These are phyloP conservation scores for Bondarzewia mesenterica DNA, from an alignment of 1,284 basidiomycete species.

Conservation along the genomic window DNA sequence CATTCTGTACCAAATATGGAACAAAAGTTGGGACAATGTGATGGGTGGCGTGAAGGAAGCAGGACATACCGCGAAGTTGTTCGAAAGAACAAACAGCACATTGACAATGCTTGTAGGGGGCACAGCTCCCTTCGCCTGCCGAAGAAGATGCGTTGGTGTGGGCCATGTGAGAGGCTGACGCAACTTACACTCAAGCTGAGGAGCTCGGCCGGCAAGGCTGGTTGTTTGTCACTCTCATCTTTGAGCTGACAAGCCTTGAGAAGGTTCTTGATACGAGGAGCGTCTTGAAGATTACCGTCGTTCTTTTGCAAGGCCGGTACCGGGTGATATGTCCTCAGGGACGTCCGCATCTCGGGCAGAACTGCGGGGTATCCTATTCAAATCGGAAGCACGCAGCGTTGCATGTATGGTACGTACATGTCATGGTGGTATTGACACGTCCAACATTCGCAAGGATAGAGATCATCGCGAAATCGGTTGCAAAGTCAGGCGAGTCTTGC, in stretches of 20 bases:
- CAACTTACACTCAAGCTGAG: constrained; percentile 48
- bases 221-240: constrained; percentile 60
- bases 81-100: constrained; percentile 68
- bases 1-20: constrained; percentile 28
- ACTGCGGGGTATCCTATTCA: constrained; percentile 39
- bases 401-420: constrained; percentile 46
- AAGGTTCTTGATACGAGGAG: constrained; percentile 71
- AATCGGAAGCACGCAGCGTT: constrained; percentile 1
- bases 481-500: constrained; percentile 52
- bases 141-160: constrained; percentile 21
- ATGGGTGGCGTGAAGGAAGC: constrained; percentile 46
- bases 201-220: constrained; percentile 66
- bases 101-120: constrained; percentile 79
- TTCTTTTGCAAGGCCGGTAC: constrained; percentile 75
- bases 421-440: constrained; percentile 79
- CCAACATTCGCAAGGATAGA: constrained; percentile 76
- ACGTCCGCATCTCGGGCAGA: constrained; percentile 77
- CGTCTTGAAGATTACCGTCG: constrained; percentile 72
- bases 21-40: constrained; percentile 17
- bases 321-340: constrained; percentile 76
- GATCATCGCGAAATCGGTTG: constrained; percentile 71
- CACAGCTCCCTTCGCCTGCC: constrained; percentile 32
- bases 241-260: constrained; percentile 71
- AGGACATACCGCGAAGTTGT: constrained; percentile 59
- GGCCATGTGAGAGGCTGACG: background rate